Evolutionary conservation across 2,329 filamentous ascomycete genomes (phyloP).

Genomic region (Penicillium sp.): DNA sequence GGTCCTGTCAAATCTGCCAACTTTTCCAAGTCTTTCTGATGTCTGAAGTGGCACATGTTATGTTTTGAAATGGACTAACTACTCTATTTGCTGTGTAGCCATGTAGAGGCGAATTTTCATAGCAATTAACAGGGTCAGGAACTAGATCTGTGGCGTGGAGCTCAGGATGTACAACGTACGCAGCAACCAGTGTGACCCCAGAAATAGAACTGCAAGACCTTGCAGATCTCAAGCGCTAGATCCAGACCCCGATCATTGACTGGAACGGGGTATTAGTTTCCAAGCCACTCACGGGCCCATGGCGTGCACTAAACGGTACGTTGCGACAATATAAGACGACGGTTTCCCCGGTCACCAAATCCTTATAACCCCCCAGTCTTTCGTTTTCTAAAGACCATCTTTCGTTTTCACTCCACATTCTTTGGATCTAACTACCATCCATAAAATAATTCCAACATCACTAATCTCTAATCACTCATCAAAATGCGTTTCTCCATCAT

Average conservation of each 20-base stretch:
- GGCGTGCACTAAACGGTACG: not conserved
- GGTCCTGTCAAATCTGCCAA: not conserved
- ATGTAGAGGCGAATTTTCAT: not conserved
- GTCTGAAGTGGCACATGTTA: not conserved
- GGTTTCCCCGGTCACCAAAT: conserved; percentile 13
- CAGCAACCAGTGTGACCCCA: conserved; percentile 18
- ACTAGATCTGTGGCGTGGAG: not conserved
- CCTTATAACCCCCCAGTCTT: conserved; percentile 4
- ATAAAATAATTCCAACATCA: conserved; percentile 6
- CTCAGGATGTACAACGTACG: conserved; percentile 11
- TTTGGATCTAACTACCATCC: conserved; percentile 1
- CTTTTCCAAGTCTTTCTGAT: not conserved
- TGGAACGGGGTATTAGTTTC: conserved; percentile 10
- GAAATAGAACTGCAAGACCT: conserved; percentile 21
- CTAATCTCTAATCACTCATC: conserved; percentile 17
- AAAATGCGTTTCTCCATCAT: conserved; percentile 50
- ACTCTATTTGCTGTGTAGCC: not conserved
- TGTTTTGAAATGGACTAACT: not conserved
- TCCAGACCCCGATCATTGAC: conserved; percentile 6
- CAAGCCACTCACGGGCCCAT: conserved; percentile 1
- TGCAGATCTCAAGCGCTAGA: conserved; percentile 22
- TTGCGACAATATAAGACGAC: conserved; percentile 3
- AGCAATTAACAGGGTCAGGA: not conserved
- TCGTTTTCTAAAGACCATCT: not conserved
- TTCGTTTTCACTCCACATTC: conserved; percentile 7